phyloP scores from a whole-genome alignment of 2,329 filamentous ascomycete genomes.

The Stagonosporopsis cucurbitacearum region DNA sequence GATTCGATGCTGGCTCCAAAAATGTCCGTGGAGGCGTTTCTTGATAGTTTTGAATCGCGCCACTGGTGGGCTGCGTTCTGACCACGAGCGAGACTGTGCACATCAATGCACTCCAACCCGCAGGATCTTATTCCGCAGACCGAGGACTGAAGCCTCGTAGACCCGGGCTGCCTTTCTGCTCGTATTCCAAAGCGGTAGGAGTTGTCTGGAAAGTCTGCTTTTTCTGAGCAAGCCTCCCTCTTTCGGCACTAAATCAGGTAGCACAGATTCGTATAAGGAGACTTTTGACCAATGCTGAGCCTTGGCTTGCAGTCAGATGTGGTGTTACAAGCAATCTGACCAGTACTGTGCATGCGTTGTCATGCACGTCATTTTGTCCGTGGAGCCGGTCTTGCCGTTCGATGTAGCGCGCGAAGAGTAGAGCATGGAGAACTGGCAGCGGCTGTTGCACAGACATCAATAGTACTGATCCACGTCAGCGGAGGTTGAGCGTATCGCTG shows the following conservation, averaged over 20 bases:
- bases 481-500: conserved; percentile 17
- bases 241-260: conserved; percentile 21
- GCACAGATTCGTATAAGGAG: conserved; percentile 19
- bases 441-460: conserved; percentile 16
- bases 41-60: not conserved
- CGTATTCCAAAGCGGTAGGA: conserved; percentile 24
- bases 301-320: conserved; percentile 14
- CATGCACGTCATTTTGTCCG: conserved; percentile 22
- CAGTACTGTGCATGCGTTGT: conserved; percentile 20
- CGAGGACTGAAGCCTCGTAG: conserved; percentile 26
- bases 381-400: conserved; percentile 8
- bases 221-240: conserved; percentile 28
- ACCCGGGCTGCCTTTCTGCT: conserved; percentile 26
- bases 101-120: conserved; percentile 32
- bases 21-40: not conserved
- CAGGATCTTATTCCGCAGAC: conserved; percentile 33
- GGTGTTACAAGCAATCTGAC: conserved; percentile 10
- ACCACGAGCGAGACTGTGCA: conserved; percentile 29
- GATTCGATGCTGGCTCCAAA: not conserved
- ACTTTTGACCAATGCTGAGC: conserved; percentile 11
- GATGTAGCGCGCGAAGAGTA: conserved; percentile 1
- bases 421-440: conserved; percentile 8
- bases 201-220: conserved; percentile 26
- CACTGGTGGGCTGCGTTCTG: conserved; percentile 3
- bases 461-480: conserved; percentile 17